Conservation (phyloP, 495 filamentous ascomycete genomes). For the Sordaria brevicollis region DNA sequence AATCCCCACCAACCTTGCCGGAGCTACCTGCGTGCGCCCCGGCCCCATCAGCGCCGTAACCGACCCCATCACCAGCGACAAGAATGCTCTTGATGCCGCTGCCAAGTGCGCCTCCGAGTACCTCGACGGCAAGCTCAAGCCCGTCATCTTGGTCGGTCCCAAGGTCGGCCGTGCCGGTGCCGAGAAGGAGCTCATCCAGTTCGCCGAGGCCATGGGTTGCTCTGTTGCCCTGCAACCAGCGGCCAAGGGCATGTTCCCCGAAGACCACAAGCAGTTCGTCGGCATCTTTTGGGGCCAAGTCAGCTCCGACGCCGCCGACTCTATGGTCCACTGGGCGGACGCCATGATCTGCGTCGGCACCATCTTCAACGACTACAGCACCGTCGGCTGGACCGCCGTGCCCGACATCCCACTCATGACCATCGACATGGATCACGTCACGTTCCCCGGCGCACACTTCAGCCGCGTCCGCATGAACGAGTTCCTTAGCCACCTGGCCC, state of each 20-base stretch:
- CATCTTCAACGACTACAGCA: slow-evolving; percentile 16
- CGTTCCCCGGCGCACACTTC: slow-evolving; percentile 14
- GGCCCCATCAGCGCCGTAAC: slow-evolving; percentile 14
- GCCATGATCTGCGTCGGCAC: slow-evolving; percentile 14
- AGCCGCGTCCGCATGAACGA: slow-evolving; percentile 11
- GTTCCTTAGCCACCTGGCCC: slow-evolving; percentile 8
- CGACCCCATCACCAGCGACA: slow-evolving; percentile 9
- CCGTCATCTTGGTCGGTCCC: slow-evolving; percentile 14
- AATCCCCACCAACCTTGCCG: slow-evolving; percentile 71
- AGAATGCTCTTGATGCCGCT: slow-evolving; percentile 10
- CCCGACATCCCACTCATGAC: slow-evolving; percentile 12
- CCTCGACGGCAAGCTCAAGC: slow-evolving; percentile 14
- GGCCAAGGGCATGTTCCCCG: slow-evolving; percentile 19
- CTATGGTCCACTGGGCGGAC: slow-evolving; percentile 17
- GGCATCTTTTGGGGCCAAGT: slow-evolving; percentile 18
- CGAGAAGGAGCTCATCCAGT: slow-evolving; percentile 7
- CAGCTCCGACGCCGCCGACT: slow-evolving; percentile 14
- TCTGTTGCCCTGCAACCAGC: slow-evolving; percentile 16
- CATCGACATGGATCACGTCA: slow-evolving; percentile 14
- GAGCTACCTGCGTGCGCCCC: slow-evolving; percentile 18
- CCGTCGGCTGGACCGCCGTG: slow-evolving; percentile 16
- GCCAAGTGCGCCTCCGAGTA: slow-evolving; percentile 9
- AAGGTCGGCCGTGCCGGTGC: slow-evolving; percentile 11
- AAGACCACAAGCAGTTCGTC: slow-evolving; percentile 13
- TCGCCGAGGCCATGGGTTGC: slow-evolving; percentile 16